A percentile compares a stretch with the other conserved stretches of the same genome.
Evolutionary conservation across 148 eudicot genomes (phyloP).

Genomic region (Rhododendron ovatum): DNA sequence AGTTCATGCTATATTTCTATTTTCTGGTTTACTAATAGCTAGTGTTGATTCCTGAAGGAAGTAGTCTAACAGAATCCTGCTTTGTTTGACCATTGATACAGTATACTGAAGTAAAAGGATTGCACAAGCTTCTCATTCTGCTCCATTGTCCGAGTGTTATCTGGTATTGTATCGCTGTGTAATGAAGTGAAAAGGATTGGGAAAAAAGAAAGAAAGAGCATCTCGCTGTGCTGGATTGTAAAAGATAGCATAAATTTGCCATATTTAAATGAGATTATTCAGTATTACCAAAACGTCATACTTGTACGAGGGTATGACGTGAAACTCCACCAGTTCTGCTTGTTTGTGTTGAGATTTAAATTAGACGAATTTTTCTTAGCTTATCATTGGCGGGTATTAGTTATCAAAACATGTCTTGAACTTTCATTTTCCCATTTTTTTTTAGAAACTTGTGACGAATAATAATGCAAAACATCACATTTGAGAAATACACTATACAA

Average conservation of each 20-base stretch:
- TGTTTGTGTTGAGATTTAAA: no score
- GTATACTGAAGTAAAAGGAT: conserved; percentile 12
- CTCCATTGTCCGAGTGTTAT: conserved; percentile 2
- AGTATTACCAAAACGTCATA: neutral
- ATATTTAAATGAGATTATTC: neutral
- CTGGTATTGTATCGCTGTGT: neutral
- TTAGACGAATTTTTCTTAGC: no score
- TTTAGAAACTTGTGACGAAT: no score
- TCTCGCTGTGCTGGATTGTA: conserved; percentile 5
- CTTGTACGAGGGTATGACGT: no score
- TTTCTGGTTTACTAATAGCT: neutral
- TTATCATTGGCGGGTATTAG: no score
- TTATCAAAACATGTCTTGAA: no score
- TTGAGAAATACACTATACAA: no score
- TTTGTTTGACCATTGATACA: conserved; percentile 4
- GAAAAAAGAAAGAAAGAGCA: neutral
- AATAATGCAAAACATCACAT: no score
- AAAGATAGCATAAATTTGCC: neutral
- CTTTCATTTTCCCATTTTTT: no score
- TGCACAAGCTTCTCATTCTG: neutral
- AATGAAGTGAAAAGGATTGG: neutral
- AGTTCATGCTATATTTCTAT: neutral
- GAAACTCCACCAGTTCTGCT: no score
- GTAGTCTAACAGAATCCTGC: neutral
- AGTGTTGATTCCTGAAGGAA: neutral